Evolutionary conservation across 345 rosid species (phyloP).

Genomic region (Salix suchowensis): DNA sequence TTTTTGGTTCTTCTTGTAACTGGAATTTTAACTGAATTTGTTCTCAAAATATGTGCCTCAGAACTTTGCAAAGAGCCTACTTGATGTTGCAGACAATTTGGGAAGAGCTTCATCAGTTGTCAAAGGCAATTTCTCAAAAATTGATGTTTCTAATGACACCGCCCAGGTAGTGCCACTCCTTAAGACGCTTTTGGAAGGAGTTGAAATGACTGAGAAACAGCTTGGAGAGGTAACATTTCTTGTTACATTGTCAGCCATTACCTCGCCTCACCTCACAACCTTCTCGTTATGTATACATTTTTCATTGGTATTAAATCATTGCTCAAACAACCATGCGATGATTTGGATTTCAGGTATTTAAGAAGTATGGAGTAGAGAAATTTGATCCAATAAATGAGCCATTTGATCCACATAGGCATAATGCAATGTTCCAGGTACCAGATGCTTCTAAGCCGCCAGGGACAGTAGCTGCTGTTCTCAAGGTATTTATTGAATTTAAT

Average conservation of each 20-base stretch:
- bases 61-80: slow-evolving; percentile 76
- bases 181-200: slow-evolving; percentile 82
- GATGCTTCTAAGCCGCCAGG: slow-evolving; percentile 85
- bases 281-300: not conserved
- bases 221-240: slow-evolving; percentile 53
- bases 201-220: slow-evolving; percentile 97
- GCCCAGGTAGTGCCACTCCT: slow-evolving; percentile 61
- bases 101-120: slow-evolving; percentile 87
- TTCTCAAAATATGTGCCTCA: slow-evolving; percentile 24
- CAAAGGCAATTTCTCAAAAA: slow-evolving; percentile 64
- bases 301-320: not conserved
- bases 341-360: slow-evolving; percentile 53
- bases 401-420: slow-evolving; percentile 86
- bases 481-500: slow-evolving; percentile 38
- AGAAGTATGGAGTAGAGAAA: slow-evolving; percentile 65
- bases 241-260: not conserved
- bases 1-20: not conserved
- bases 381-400: slow-evolving; percentile 73
- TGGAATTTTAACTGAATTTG: not conserved
- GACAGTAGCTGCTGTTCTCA: slow-evolving; percentile 72
- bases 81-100: slow-evolving; percentile 91
- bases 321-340: slow-evolving; percentile 3
- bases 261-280: not conserved
- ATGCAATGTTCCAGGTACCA: slow-evolving; percentile 72
- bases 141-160: slow-evolving; percentile 56